phyloP scores from a whole-genome alignment of 306 rosid genomes.

The Luffa aegyptiaca region DNA sequence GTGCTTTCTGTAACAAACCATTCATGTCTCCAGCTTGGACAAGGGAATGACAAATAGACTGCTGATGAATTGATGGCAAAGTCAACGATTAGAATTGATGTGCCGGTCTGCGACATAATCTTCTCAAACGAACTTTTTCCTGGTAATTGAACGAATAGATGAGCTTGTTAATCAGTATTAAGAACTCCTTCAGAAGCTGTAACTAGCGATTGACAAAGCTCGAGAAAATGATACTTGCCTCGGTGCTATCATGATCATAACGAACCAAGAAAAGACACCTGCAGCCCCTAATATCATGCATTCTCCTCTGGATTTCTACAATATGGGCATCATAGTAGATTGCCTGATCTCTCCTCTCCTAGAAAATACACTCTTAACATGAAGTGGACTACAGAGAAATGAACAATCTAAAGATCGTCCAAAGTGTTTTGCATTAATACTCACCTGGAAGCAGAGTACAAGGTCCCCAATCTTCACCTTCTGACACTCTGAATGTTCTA shows the following conservation, averaged over 20 bases:
- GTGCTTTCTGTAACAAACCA: background rate
- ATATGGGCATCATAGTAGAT: conserved; percentile 78
- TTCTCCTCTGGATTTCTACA: conserved; percentile 61
- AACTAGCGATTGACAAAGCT: background rate
- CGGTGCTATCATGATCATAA: conserved; percentile 61
- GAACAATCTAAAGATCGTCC: background rate
- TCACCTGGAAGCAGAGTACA: conserved; percentile 90
- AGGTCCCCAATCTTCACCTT: conserved; percentile 59
- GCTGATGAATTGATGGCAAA: background rate
- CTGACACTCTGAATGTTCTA: conserved; percentile 61
- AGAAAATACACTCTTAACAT: conserved; percentile 10
- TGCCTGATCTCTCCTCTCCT: conserved; percentile 90
- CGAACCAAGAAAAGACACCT: conserved; percentile 70
- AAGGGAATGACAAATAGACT: background rate
- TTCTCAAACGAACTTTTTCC: conserved; percentile 80
- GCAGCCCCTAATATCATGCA: conserved; percentile 95
- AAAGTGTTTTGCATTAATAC: background rate
- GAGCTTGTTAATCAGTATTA: background rate
- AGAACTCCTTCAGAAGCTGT: background rate
- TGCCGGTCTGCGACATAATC: conserved; percentile 60
- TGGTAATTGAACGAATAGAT: conserved; percentile 5
- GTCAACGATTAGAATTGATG: background rate
- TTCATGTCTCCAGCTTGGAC: background rate
- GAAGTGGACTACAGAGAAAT: background rate
- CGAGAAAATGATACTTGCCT: conserved; percentile 37